Percentiles rank a stretch among this genome's conserved stretches.
phyloP scores from a whole-genome alignment of 768 basidiomycete genomes.

The Kondoa malvinella region DNA sequence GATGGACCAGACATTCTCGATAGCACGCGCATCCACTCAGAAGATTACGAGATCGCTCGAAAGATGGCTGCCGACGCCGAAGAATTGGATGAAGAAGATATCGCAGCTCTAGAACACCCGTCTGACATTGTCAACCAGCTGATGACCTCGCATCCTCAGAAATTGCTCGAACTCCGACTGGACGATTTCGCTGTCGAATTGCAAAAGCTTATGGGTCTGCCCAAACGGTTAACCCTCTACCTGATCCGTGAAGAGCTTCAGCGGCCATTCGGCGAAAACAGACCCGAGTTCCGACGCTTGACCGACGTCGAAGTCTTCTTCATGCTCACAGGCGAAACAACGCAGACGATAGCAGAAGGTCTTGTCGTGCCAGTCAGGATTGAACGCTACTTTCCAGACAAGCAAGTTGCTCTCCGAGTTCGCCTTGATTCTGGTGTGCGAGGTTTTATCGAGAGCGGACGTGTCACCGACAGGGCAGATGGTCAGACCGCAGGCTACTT shows the following conservation, averaged over 20 bases:
- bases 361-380: constrained; percentile 47
- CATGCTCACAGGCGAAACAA: constrained; percentile 89
- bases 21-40: constrained; percentile 85
- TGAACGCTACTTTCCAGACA: constrained; percentile 30
- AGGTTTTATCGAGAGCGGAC: constrained; percentile 45
- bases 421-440: constrained; percentile 89
- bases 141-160: constrained; percentile 59
- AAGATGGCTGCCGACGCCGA: constrained; percentile 98
- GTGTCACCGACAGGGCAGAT: neutral
- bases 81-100: constrained; percentile 93
- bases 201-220: constrained; percentile 60
- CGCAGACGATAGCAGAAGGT: constrained; percentile 54
- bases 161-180: constrained; percentile 74
- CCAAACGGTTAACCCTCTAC: constrained; percentile 76
- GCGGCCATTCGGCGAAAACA: constrained; percentile 58
- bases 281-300: constrained; percentile 49
- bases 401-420: constrained; percentile 33
- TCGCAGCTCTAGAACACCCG: constrained; percentile 66
- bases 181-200: constrained; percentile 93
- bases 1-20: constrained; percentile 74
- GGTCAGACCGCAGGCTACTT: constrained; percentile 14
- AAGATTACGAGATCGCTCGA: constrained; percentile 90
- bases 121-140: constrained; percentile 73
- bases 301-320: constrained; percentile 65
- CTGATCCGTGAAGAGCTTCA: constrained; percentile 74